These are phyloP conservation scores for Alternaria atra DNA, from an alignment of 2,329 filamentous ascomycete species.

Conservation along the genomic window DNA sequence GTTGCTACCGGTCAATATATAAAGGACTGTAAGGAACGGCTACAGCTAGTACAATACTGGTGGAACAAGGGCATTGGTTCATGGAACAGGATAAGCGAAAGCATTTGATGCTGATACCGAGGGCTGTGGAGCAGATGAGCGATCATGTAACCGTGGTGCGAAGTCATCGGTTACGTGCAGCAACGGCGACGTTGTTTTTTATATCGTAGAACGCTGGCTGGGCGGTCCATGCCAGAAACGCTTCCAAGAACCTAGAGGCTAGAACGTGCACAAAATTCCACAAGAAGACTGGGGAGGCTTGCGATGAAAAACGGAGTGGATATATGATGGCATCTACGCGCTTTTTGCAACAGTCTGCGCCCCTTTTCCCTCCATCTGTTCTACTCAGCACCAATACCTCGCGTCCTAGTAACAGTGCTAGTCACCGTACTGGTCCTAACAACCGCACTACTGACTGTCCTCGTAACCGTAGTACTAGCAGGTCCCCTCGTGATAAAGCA, in stretches of 20 bases:
- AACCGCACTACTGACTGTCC: conserved; percentile 28
- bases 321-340: not conserved
- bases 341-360: not conserved
- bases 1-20: no score
- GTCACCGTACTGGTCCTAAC: conserved; percentile 21
- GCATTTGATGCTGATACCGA: conserved; percentile 48
- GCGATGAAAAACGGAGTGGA: not conserved
- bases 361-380: no score
- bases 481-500: conserved; percentile 42
- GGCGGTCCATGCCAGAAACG: conserved; percentile 45
- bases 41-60: conserved; percentile 50
- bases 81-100: conserved; percentile 51
- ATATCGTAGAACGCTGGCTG: conserved; percentile 53
- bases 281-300: not conserved
- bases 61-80: conserved; percentile 43
- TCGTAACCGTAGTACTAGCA: conserved; percentile 36
- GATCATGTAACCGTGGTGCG: conserved; percentile 34
- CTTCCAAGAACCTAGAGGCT: conserved; percentile 38
- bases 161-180: conserved; percentile 51
- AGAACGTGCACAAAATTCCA: conserved; percentile 28
- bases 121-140: conserved; percentile 41
- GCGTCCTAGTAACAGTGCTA: conserved; percentile 15
- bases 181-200: conserved; percentile 52
- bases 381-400: not conserved
- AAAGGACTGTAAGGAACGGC: conserved; percentile 49